Percentiles rank a stretch among this genome's conserved stretches.
phyloP scores from a whole-genome alignment of 1,139 yeast species.

The Geotrichum macrosporum region DNA sequence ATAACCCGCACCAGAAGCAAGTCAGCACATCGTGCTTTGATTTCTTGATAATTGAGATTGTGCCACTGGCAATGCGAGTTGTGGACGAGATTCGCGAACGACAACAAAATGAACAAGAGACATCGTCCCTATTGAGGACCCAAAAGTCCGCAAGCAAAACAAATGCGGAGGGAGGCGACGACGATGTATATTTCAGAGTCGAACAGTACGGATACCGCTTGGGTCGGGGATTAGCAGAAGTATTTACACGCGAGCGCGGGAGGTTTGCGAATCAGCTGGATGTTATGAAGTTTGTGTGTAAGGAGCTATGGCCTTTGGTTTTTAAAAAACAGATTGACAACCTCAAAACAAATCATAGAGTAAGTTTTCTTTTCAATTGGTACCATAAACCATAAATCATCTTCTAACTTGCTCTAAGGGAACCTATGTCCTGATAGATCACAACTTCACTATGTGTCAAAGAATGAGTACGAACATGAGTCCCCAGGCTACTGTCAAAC shows the following conservation, averaged over 20 bases:
- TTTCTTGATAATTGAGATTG: slow-evolving; percentile 65
- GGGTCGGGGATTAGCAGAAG: slow-evolving; percentile 70
- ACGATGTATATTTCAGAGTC: slow-evolving; percentile 56
- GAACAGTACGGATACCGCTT: slow-evolving; percentile 69
- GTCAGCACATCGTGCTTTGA: slow-evolving; percentile 53
- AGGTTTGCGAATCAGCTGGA: slow-evolving; percentile 61
- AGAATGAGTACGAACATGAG: slow-evolving; percentile 39
- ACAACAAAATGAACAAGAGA: slow-evolving; percentile 33
- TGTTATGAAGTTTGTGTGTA: slow-evolving; percentile 84
- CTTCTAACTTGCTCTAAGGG: slow-evolving; percentile 38
- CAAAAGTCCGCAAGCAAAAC: slow-evolving; percentile 21
- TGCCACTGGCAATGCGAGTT: slow-evolving; percentile 64
- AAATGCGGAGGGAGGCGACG: slow-evolving; percentile 39
- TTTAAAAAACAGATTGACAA: slow-evolving; percentile 88
- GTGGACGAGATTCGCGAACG: slow-evolving; percentile 37
- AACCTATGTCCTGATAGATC: slow-evolving; percentile 74
- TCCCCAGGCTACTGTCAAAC: slow-evolving; percentile 28
- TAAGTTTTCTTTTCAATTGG: slow-evolving; percentile 38
- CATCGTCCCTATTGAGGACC: too few relatives aligned
- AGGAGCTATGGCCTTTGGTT: slow-evolving; percentile 81
- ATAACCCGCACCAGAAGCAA: slow-evolving; percentile 7
- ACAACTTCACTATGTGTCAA: slow-evolving; percentile 52
- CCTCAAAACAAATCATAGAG: slow-evolving; percentile 80
- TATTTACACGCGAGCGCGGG: slow-evolving; percentile 56
- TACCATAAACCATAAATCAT: too few relatives aligned